Conservation (phyloP, 306 rosid species). For the Cucumis cinereus region DNA sequence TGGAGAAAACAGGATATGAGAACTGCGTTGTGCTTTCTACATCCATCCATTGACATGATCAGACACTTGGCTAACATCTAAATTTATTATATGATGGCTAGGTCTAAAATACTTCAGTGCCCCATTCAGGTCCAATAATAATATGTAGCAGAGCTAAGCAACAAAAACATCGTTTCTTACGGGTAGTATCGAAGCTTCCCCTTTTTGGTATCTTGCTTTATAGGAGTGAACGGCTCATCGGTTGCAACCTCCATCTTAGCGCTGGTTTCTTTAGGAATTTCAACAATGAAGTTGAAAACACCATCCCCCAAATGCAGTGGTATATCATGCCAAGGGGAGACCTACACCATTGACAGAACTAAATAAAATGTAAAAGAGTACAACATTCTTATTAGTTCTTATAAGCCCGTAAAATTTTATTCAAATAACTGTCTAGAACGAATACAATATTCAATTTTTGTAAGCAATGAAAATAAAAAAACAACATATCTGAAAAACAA, state of each 20-base stretch:
- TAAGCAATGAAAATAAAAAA: background rate
- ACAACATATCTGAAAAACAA: background rate
- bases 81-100: background rate
- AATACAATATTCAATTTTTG: background rate
- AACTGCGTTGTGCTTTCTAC: background rate
- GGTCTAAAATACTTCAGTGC: background rate
- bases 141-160: constrained; percentile 1
- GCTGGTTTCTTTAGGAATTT: constrained; percentile 91
- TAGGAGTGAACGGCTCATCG: constrained; percentile 75
- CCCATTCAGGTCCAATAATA: constrained; percentile 7
- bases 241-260: constrained; percentile 99
- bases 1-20: background rate
- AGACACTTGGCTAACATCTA: background rate
- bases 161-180: constrained; percentile 36
- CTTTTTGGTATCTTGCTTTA: constrained; percentile 87
- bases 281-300: constrained; percentile 58
- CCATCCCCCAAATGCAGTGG: constrained; percentile 71
- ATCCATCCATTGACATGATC: background rate
- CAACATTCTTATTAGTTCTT: background rate
- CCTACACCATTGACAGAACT: constrained; percentile 23
- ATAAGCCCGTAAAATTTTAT: background rate
- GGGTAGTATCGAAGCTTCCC: constrained; percentile 95
- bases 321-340: constrained; percentile 99
- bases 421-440: background rate
- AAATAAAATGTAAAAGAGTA: background rate